Evolutionary conservation across 2,329 filamentous ascomycete genomes (phyloP), one percentile per base, ranked within the genome.

Genomic region (Diaporthe sp.): DNA sequence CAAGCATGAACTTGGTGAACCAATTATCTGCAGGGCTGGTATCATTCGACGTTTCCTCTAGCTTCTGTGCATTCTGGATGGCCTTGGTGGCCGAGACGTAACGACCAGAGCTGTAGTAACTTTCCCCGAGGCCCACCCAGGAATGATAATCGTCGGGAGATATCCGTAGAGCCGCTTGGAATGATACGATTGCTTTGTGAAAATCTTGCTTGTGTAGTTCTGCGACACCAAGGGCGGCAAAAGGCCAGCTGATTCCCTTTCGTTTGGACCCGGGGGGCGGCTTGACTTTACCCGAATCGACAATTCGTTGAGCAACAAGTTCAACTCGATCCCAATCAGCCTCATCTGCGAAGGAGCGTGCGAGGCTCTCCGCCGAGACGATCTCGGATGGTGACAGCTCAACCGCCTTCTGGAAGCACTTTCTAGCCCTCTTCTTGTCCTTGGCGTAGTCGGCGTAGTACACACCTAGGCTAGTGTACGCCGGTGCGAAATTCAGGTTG

Each of bases 241-340:
- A 97, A 2, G 97, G 97, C 97, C 97, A 99, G 84, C 96, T 98
- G 77, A 97, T 92, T 1, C 95, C 95, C 83, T 94, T 96, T 79
- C 94, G 93, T 87, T 97, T 98, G 1, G 96, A 98, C 1, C 97
- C 97, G 13, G 97, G 96, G 1, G 96, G 92, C 32, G 95, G 94
- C 77, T 93, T 94, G 53, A 96, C 94, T 82, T 95, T 97, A 71
- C 97, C 97, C n/a, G 96, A 98, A 76, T 98, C 94, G 3, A 98
- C 92, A 0, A 98, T 94, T 68, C 97, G 91, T 81, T 96, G 94
- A 1, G 97, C 94, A 42, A 99, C 92, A 27, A 97, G 91, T 84
- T 98, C 97, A 10, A 99, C 97, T 68, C 97, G 92, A 77, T 98
- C 97, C 97, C 97, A 99, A 79, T 99, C 97, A 50, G 94, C 92